Evolutionary conservation across 1,139 yeast species (phyloP).

Genomic region (Saccharomyces pastorianus): DNA sequence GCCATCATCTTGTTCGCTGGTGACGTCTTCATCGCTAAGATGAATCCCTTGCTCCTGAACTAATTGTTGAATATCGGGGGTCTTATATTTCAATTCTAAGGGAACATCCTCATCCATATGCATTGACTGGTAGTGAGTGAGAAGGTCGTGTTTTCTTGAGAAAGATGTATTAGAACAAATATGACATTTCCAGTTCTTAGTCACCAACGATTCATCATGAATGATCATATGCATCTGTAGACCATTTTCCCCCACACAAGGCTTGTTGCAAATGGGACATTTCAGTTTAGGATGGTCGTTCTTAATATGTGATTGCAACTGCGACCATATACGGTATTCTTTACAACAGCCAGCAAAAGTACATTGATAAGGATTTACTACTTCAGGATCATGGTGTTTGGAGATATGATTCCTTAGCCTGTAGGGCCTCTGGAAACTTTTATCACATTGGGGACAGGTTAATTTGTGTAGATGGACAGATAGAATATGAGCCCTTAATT

Average conservation of each 20-base stretch:
- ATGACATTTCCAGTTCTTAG: constrained; percentile 57
- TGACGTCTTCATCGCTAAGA: too few species aligned
- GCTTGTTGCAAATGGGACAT: constrained; percentile 62
- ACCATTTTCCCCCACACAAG: constrained; percentile 67
- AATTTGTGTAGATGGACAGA: constrained; percentile 49
- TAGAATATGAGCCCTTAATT: constrained; percentile 63
- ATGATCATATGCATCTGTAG: constrained; percentile 65
- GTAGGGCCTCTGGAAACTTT: constrained; percentile 52
- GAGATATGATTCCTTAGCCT: constrained; percentile 54
- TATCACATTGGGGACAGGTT: constrained; percentile 52
- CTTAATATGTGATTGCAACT: constrained; percentile 62
- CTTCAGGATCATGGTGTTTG: constrained; percentile 42
- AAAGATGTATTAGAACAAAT: constrained; percentile 38
- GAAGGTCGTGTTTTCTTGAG: constrained; percentile 38
- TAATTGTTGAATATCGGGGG: neutral
- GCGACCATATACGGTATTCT: constrained; percentile 68
- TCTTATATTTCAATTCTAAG: constrained; percentile 8
- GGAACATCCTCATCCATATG: constrained; percentile 31
- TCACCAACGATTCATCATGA: constrained; percentile 38
- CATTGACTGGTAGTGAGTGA: constrained; percentile 36
- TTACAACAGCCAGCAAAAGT: constrained; percentile 51
- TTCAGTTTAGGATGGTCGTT: constrained; percentile 63
- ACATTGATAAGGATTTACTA: constrained; percentile 43
- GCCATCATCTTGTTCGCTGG: too few species aligned
- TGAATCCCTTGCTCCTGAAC: neutral